Percentiles rank a stretch among this genome's conserved stretches.
Conservation (phyloP, 23 red algal species). For the Gracilariopsis chorda region DNA sequence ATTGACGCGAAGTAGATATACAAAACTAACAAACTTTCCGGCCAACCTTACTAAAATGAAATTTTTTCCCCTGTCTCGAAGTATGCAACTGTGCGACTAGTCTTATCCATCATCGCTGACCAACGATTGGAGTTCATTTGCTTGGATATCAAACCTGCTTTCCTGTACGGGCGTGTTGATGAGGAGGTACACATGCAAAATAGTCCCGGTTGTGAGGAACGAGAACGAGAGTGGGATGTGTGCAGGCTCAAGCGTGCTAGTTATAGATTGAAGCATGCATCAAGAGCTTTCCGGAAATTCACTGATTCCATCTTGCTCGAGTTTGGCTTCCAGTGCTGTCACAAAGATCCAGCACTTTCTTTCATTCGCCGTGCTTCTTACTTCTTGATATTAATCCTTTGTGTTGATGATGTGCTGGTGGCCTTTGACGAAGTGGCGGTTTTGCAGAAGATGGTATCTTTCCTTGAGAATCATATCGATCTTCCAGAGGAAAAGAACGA, state of each 20-base stretch:
- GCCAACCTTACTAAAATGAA: constrained; percentile 27
- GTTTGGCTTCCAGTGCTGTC: not conserved
- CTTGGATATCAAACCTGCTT: constrained; percentile 18
- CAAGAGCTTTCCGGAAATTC: not conserved
- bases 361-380: not conserved
- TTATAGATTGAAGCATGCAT: constrained; percentile 41
- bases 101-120: not conserved
- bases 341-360: constrained; percentile 15
- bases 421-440: not conserved
- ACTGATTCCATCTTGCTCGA: not conserved
- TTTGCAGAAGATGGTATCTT: not conserved
- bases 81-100: not conserved
- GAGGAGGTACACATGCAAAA: constrained; percentile 21
- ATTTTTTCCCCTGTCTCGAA: constrained; percentile 34
- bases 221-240: not conserved
- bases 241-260: not conserved
- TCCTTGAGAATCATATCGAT: not conserved
- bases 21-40: too few relatives aligned
- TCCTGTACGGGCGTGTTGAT: not conserved
- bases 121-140: not conserved
- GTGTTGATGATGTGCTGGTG: constrained; percentile 24
- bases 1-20: too few relatives aligned
- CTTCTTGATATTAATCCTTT: not conserved
- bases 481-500: constrained; percentile 13
- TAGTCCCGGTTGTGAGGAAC: not conserved